Base-by-base conservation (phyloP, 345 rosid genomes). In the Aegle marmelos region DNA sequence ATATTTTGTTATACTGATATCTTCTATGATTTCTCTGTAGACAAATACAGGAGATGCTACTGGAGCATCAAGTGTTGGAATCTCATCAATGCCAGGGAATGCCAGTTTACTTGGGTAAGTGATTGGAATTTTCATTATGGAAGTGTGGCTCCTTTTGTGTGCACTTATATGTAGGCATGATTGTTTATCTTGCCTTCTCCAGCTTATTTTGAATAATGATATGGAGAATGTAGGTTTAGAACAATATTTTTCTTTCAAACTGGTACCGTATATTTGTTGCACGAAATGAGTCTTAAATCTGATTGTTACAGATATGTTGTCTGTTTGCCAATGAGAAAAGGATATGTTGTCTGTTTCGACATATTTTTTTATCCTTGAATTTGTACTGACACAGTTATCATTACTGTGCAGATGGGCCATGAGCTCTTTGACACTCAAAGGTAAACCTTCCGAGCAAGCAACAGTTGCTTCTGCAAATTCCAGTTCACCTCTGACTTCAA, bases 391-490 rank as follows among this genome's bases (percentile, higher is more conserved):
- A 13, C 33, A 31, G 56, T 62, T 17, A 65, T 17, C 72, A 50
- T 56, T 63, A 33, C 70, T 33, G 33, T 83, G 82, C 85, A 94
- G 99, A 82, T 96, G 99, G 99, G 99, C 99, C 75, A 91, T 96
- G 94, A 96, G 98, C 87, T 96, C 99, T 76, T 88, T 96, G 87
- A 94, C 95, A 65, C 91, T 89, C 33, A 96, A 94, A 89, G 97
- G 98, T 68, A 96, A 94, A 87, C 91, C 91, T 79, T 88, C 92
- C 36, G 97, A 96, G 69, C 99, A 92, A 78, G 87, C 91, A 68
- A 76, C 93, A 65, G 86, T 92, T 82, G 85, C 94, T 78, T 78
- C 94, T 58, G 84, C 91, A 75, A 89, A 82, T 75, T 81, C 93
- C 60, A 86, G 79, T 61, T 62, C 88, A 56, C 69, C 89, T 62